Conservation (phyloP, 139 green algal species). For the Ettlia oleoabundans region DNA sequence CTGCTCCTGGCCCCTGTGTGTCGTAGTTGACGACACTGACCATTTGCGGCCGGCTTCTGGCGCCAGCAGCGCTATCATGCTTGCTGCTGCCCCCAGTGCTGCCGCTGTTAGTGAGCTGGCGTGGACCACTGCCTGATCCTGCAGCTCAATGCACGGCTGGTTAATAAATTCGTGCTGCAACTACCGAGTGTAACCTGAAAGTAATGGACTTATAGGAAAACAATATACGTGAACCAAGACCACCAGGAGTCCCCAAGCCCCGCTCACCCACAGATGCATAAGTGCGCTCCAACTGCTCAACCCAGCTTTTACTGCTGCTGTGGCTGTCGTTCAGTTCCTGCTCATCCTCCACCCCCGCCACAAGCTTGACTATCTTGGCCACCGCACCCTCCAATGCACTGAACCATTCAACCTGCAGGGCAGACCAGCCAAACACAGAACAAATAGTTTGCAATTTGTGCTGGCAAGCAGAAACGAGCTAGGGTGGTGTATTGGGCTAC, state of each 20-base stretch:
- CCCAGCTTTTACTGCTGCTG: slow-evolving; percentile 36
- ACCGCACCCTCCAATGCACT: slow-evolving; percentile 81
- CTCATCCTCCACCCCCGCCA: slow-evolving; percentile 78
- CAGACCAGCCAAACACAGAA: no score
- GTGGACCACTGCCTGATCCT: background rate
- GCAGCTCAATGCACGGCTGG: background rate
- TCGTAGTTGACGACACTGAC: slow-evolving; percentile 76
- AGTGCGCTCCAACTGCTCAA: slow-evolving; percentile 44
- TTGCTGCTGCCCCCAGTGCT: background rate
- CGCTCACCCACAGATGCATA: slow-evolving; percentile 22
- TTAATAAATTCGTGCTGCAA: background rate
- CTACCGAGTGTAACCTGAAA: no score
- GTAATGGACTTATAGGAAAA: no score
- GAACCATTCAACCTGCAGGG: slow-evolving; percentile 83
- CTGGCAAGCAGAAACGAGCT: no score
- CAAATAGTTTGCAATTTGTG: no score
- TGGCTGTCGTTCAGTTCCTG: slow-evolving; percentile 2
- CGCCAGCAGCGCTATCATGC: background rate
- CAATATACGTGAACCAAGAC: background rate
- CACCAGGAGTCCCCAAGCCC: background rate
- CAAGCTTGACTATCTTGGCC: slow-evolving; percentile 64
- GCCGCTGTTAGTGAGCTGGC: no score
- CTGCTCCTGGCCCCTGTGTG: background rate
- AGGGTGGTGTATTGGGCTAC: no score
- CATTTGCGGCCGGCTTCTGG: slow-evolving; percentile 50